Evolutionary conservation across 2,329 filamentous ascomycete species (phyloP), one percentile per base, ranked within the genome.

Genomic region (Beauveria varroae): DNA sequence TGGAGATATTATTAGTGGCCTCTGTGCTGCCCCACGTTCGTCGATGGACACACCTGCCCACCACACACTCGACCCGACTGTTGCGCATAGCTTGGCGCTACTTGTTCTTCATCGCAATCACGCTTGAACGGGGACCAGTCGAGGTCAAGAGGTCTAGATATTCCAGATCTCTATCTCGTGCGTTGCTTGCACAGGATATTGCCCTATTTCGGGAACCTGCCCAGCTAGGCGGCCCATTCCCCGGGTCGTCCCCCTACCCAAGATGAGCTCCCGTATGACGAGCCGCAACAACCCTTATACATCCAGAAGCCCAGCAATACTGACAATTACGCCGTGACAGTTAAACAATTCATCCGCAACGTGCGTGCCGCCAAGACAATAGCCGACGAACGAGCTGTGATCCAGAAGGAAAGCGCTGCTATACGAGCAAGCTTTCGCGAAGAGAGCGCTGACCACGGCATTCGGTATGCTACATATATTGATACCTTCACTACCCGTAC

Each of bases 321-420:
- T 62, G 53, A 59, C 61, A 34, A 43, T 12, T 26, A 57, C 61
- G 60, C 63, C 62, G 62, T 61, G 66, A 63, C 72, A 98, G 95
- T 99, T 75, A 99, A 99, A 81, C 95, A 98, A 79, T 99, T 99
- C 79, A 99, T 99, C 77, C 93, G 95, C 74, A 98, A 97, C 78
- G 95, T 99, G 73, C 91, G 95, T 74, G 93, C 95, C 64, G 92
- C 95, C 64, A 99, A 99, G 81, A 99, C 95, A 41, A 97, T 99
- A 73, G 96, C 96, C 74, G 95, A 99, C 78, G 95, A 99, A 80
- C 87, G 95, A 73, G 93, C 95, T 57, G 95, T 99, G 61, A 96
- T 99, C 65, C 95, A 98, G 72, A 99, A 99, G 78, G 95, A 99
- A 80, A 99, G 95, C 77, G 95, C 95, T 63, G 91, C 93, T 53